These are phyloP conservation scores for Hypoxylon sp. DNA, from an alignment of 2,329 filamentous ascomycete species.

Conservation along the genomic window DNA sequence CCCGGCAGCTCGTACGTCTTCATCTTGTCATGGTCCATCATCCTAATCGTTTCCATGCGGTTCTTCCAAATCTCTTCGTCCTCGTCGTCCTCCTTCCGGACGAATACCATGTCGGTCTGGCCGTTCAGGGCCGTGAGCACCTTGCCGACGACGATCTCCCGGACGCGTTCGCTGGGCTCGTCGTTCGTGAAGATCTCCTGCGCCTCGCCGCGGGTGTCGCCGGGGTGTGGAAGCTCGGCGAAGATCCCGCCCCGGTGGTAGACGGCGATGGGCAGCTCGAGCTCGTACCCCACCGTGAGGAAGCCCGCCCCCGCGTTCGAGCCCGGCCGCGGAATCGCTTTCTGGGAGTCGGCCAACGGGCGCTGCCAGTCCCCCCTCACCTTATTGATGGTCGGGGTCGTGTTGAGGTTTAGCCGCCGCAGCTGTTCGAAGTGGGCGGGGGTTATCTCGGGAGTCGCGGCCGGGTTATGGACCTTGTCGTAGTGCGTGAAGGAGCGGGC, in stretches of 20 bases:
- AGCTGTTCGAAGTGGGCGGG: not conserved
- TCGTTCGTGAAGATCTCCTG: not conserved
- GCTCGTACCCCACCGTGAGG: conserved; percentile 29
- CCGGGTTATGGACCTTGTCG: not conserved
- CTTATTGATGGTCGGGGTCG: not conserved
- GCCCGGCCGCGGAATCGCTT: too few relatives aligned
- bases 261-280: conserved; percentile 32
- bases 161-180: not conserved
- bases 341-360: not conserved
- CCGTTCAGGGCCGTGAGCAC: conserved; percentile 13
- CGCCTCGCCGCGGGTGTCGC: conserved; percentile 14
- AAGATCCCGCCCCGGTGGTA: not conserved
- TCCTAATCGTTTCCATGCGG: not conserved
- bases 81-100: conserved; percentile 17
- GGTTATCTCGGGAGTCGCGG: not conserved
- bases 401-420: not conserved
- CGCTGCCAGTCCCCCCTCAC: not conserved
- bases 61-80: not conserved
- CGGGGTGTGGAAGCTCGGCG: conserved; percentile 9
- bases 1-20: not conserved
- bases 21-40: not conserved
- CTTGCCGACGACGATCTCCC: not conserved
- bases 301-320: not conserved
- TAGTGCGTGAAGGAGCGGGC: not conserved
- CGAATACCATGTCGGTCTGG: conserved; percentile 17